Base-by-base conservation (phyloP, 1,284 basidiomycete species). In the Exobasidium rhododendri region DNA sequence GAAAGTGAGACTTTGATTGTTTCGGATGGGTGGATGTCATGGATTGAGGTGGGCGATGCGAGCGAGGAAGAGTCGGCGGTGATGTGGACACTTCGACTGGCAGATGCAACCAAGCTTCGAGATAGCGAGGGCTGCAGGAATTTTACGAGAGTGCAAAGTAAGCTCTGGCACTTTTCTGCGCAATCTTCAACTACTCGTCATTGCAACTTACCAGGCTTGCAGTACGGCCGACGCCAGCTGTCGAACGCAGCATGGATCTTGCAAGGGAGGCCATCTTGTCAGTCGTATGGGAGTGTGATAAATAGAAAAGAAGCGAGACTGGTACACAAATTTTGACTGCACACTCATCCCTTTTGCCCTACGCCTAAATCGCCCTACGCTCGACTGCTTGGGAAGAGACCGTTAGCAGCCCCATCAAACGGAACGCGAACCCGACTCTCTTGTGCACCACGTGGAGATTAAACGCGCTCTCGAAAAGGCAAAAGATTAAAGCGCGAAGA, bases 51-150 rank as follows among this genome's bases (percentile, higher is more conserved):
- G 30, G 20, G 52, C 14, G 52, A 26, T 22, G 52, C 52, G 5
- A 55, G 30, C 24, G 32, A 40, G 24, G 52, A 40, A 7, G 58
- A 60, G 20, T 60, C 75, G 28, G 75, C 75, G 44, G 71, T 65
- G 60, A 73, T 60, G 62, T 71, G 69, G 49, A 73, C 71, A 56
- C 67, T 70, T 52, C 71, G 69, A 32, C 69, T 65, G 2, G 66
- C 66, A 10, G 71, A 67, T 30, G 68, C 67, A 58, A 68, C 62
- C 58, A 65, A 68, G 52, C 64, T 66, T 56, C 66, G 64, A 31
- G 68, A 70, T 62, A 69, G 66, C 51, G 66, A 63, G 49, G 69
- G 68, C 54, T 57, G 45, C 7, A 10, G 35, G 17, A 40, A 17
- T 17, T 40, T 40, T 40, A 49, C 13, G 7, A 4, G 24, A 43